Base-by-base conservation (phyloP, 352 stramenopile species). In the Globisporangium heterothallicum region DNA sequence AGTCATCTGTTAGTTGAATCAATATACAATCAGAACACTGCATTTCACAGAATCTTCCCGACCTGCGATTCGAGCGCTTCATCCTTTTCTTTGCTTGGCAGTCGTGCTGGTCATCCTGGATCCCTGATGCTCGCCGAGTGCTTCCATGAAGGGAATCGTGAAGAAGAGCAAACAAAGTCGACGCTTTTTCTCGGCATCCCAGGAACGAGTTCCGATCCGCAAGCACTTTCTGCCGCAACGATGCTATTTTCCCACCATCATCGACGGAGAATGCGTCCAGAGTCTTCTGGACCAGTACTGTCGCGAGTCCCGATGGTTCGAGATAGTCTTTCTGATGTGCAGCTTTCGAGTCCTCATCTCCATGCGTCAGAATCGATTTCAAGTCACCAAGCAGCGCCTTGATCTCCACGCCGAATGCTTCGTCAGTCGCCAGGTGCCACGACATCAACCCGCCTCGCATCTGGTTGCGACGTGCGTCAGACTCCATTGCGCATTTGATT, bases 361-460 rank as follows among this genome's bases (percentile, higher is more conserved):
- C n/a, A n/a, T n/a, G n/a, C n/a, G n/a, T n/a, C n/a, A n/a, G n/a
- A n/a, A n/a, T n/a, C n/a, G n/a, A n/a, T n/a, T n/a, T 12, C 19
- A 56, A 18, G 12, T 38, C 19, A 7, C 13, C n/a, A 13, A 56
- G 24, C 18, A 56, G 22, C 21, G 24, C 22, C 7, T 16, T 4
- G 18, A 46, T 24, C 29, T 59, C 42, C 3, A 5, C 14, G 7
- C 43, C 10, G 25, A 59, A 46, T 22, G 34, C 42, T 24, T 16
- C 25, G 9, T 44, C 27, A 21, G 16, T 40, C 29, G 48, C 40
- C 12, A 70, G 42, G 25, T 73, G 61, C 65, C 65, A 73, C 16
- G 38, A 35, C 65, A 73, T 70, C 24, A 73, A 46, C 6, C 61
- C 65, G 43, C 27, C 9, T 29, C 4, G 50, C 43, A 60, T 32